Percentiles rank a stretch among this genome's conserved stretches.
Conservation (phyloP, 1,139 yeast species). For the Magnusiomyces fungicola region DNA sequence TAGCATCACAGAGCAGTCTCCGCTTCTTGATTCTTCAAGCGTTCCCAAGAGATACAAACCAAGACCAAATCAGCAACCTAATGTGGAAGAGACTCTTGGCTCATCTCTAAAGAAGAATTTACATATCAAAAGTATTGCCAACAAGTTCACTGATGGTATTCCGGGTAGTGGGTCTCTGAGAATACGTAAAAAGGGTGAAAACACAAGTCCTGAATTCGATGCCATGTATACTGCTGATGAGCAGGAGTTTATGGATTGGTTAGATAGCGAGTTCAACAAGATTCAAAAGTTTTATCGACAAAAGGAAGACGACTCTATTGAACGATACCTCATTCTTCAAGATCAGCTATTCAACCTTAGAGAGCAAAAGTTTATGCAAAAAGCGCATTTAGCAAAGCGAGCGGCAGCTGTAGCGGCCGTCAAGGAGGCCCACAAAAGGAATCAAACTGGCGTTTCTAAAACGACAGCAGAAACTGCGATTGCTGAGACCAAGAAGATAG, state of each 20-base stretch:
- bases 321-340: slow-evolving; percentile 54
- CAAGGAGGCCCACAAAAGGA: not conserved
- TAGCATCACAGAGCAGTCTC: slow-evolving; percentile 30
- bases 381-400: slow-evolving; percentile 12
- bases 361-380: slow-evolving; percentile 40
- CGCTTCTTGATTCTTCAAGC: slow-evolving; percentile 20
- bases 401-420: slow-evolving; percentile 8
- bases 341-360: slow-evolving; percentile 60
- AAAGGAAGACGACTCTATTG: slow-evolving; percentile 54
- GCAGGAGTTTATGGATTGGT: slow-evolving; percentile 51
- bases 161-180: too few relatives aligned
- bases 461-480: too few relatives aligned
- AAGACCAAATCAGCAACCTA: slow-evolving; percentile 5
- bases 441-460: not conserved
- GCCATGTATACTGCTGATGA: slow-evolving; percentile 26
- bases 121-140: slow-evolving; percentile 5
- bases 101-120: slow-evolving; percentile 1
- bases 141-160: slow-evolving; percentile 6
- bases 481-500: slow-evolving; percentile 21
- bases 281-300: slow-evolving; percentile 54
- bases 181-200: not conserved
- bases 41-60: not conserved
- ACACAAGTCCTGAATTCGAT: slow-evolving; percentile 6
- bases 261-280: slow-evolving; percentile 49
- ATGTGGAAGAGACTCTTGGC: slow-evolving; percentile 4